Conservation (phyloP, 257 asterid genomes). For the Solanum virginianum region DNA sequence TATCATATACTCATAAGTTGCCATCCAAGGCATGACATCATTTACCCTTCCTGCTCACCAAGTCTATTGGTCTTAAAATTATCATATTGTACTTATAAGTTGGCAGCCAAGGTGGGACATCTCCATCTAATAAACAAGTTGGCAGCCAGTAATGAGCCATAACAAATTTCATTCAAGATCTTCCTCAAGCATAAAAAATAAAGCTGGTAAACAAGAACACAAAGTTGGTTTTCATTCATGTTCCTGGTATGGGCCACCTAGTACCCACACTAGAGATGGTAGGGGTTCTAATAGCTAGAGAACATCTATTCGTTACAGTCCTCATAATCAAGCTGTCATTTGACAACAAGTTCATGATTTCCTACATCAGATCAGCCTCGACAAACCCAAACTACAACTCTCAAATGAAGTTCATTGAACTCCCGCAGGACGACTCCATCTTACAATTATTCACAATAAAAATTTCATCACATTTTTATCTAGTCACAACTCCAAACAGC, state of each 20-base stretch:
- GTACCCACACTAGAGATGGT: neutral
- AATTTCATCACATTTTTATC: neutral
- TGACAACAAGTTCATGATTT: neutral
- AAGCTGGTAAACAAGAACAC: neutral
- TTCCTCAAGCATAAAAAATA: neutral
- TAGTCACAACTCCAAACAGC: neutral
- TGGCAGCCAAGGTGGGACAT: neutral
- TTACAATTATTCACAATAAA: neutral
- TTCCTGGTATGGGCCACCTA: constrained; percentile 1
- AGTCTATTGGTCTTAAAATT: neutral
- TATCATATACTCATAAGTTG: too few relatives aligned
- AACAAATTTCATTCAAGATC: neutral
- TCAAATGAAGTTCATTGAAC: neutral
- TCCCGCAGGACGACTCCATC: neutral
- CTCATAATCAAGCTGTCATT: neutral
- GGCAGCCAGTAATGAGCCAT: neutral
- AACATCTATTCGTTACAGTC: neutral
- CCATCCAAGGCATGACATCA: neutral
- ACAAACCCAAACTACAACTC: neutral
- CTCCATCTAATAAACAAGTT: neutral
- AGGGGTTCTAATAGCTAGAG: neutral
- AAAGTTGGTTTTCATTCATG: neutral
- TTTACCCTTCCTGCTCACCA: neutral
- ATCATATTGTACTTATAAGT: neutral
- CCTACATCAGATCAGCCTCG: neutral